A percentile compares a stretch with the other conserved stretches of the same genome.
These are phyloP conservation scores for Blastobotrys aristatus DNA, from an alignment of 1,139 yeast genomes.

Conservation along the genomic window DNA sequence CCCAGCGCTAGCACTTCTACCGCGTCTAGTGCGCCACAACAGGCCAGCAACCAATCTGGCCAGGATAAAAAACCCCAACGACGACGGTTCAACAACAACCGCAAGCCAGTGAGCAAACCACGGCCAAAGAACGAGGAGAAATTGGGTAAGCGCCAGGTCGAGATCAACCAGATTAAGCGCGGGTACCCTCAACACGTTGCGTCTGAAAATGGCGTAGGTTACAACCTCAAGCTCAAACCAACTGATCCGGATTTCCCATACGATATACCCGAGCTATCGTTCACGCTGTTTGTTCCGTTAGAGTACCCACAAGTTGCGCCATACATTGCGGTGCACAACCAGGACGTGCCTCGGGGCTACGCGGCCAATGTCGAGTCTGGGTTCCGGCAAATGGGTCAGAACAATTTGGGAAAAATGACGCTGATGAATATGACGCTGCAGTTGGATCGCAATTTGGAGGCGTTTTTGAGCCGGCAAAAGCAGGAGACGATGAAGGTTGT, in stretches of 20 bases:
- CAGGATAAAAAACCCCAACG: no score
- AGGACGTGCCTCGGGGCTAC: constrained; percentile 68
- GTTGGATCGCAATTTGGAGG: constrained; percentile 54
- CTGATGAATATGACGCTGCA: constrained; percentile 51
- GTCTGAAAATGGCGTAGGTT: constrained; percentile 14
- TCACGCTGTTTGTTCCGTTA: constrained; percentile 52
- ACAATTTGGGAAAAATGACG: constrained; percentile 36
- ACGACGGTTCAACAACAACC: not conserved
- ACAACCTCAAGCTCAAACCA: constrained; percentile 39
- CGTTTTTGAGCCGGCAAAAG: constrained; percentile 54
- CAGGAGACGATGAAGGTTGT: constrained; percentile 52
- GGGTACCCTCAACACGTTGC: constrained; percentile 12
- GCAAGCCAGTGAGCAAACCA: constrained; percentile 20
- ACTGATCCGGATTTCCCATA: constrained; percentile 74
- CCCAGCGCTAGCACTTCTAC: no score
- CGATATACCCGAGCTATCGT: constrained; percentile 48
- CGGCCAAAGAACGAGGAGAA: constrained; percentile 18
- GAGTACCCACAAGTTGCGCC: constrained; percentile 45
- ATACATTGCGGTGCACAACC: constrained; percentile 46
- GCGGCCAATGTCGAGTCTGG: constrained; percentile 64
- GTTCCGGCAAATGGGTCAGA: constrained; percentile 46
- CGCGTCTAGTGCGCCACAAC: no score
- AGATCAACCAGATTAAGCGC: constrained; percentile 14
- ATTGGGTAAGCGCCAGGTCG: constrained; percentile 15
- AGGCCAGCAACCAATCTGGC: no score